Percentiles rank a stretch among this genome's conserved stretches.
Conservation (phyloP, 805 yeast genomes). For the Teunomyces stri region DNA sequence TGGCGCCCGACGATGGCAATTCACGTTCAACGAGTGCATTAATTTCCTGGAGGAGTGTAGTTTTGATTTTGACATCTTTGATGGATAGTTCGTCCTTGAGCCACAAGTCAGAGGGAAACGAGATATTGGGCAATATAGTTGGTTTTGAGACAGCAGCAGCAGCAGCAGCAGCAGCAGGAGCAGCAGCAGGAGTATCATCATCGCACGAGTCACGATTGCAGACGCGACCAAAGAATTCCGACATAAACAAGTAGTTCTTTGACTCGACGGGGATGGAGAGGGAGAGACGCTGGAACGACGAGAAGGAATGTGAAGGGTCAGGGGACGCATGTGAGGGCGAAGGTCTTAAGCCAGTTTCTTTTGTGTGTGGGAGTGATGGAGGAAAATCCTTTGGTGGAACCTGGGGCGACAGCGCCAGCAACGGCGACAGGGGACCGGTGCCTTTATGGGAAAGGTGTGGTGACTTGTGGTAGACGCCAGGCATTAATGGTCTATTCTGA, state of each 20-base stretch:
- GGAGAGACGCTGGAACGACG: constrained; percentile 20
- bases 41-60: constrained; percentile 29
- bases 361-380: not conserved
- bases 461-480: not conserved
- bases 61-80: constrained; percentile 31
- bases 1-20: constrained; percentile 6
- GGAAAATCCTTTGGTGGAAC: not conserved
- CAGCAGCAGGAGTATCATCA: no score
- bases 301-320: not conserved
- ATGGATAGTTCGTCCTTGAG: constrained; percentile 27
- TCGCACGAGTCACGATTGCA: constrained; percentile 16
- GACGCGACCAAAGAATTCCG: constrained; percentile 23
- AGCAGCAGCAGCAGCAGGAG: no score
- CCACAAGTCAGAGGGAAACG: constrained; percentile 40
- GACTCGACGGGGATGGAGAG: constrained; percentile 27
- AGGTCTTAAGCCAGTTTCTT: not conserved
- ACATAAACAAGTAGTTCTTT: constrained; percentile 24
- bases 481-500: not conserved
- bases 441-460: not conserved
- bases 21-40: constrained; percentile 28
- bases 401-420: not conserved
- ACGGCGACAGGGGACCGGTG: not conserved
- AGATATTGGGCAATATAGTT: constrained; percentile 28
- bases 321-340: not conserved
- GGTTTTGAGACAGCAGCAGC: constrained; percentile 5